Base-by-base conservation (phyloP, 2,329 filamentous ascomycete species). In the Diaporthe helianthi region DNA sequence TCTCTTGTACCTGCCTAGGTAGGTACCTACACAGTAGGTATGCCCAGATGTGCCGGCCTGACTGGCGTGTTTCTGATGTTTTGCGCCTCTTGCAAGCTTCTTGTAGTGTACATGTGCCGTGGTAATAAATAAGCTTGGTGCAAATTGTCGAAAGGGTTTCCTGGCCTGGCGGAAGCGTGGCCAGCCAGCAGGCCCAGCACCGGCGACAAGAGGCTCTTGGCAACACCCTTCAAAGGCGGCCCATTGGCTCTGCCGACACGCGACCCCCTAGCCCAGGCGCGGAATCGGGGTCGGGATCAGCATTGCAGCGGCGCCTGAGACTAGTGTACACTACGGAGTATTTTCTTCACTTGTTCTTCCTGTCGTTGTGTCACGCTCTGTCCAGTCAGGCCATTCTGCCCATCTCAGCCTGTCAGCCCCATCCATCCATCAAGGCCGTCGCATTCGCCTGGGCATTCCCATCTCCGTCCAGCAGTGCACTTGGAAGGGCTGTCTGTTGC, bases 61-160 rank as follows among this genome's bases (percentile, higher is more conserved):
- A 13, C 58, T 63, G 58, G 58, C 58, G 58, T 63, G 58, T 63
- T 63, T 63, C 58, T 49, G 58, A 47, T 63, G 58, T 63, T 63
- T 63, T 49, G 58, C 29, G 58, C 49, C n/a, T 49, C 26, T 24
- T 15, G 54, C 54, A 38, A 38, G 36, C 36, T 38, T 6, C 36
- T 38, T 15, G 36, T 15, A n/a, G n/a, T n/a, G n/a, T n/a, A n/a
- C n/a, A n/a, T n/a, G n/a, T n/a, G n/a, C n/a, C n/a, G n/a, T n/a
- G n/a, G n/a, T n/a, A n/a, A n/a, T n/a, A n/a, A n/a, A n/a, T n/a
- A 55, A 29, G 38, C 58, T 61, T n/a, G 36, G 47, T 33, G 26
- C 41, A 49, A 12, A 4, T 19, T 36, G 58, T 63, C 44, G 58
- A 44, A 63, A 49, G 58, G 58, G 58, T 49, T 63, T 63, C 58